Conservation (phyloP, 257 asterid genomes). For the Avicennia marina region DNA sequence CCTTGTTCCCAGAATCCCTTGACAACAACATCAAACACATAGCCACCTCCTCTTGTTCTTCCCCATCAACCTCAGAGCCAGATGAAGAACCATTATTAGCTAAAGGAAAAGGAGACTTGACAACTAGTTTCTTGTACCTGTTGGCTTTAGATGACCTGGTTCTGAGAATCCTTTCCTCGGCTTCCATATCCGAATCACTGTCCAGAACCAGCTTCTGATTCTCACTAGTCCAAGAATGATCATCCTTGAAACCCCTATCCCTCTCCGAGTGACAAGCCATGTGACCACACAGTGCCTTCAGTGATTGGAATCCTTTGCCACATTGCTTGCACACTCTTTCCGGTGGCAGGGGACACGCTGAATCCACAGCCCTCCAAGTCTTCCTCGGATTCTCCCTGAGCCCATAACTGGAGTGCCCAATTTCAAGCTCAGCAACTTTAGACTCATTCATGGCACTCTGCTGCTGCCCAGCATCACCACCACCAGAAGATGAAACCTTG, state of each 20-base stretch:
- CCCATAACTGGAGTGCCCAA: constrained; percentile 55
- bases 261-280: constrained; percentile 82
- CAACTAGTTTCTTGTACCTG: constrained; percentile 46
- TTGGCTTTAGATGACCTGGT: constrained; percentile 49
- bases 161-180: constrained; percentile 35
- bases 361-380: constrained; percentile 62
- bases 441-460: too few relatives aligned
- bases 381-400: constrained; percentile 84
- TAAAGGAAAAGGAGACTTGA: constrained; percentile 39
- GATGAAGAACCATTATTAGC: constrained; percentile 56
- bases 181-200: constrained; percentile 71
- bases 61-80: constrained; percentile 73
- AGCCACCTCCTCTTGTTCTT: constrained; percentile 82
- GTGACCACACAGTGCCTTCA: constrained; percentile 3
- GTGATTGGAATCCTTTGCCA: constrained; percentile 41
- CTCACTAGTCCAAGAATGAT: constrained; percentile 84
- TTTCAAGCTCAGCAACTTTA: too few relatives aligned
- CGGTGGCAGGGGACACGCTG: constrained; percentile 31
- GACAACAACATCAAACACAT: constrained; percentile 86
- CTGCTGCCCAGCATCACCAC: neutral
- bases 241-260: constrained; percentile 67
- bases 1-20: constrained; percentile 54
- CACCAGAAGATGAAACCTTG: constrained; percentile 28
- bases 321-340: constrained; percentile 87
- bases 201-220: constrained; percentile 58